Conservation (phyloP, 768 basidiomycete genomes). For the Naganishia kalamii region DNA sequence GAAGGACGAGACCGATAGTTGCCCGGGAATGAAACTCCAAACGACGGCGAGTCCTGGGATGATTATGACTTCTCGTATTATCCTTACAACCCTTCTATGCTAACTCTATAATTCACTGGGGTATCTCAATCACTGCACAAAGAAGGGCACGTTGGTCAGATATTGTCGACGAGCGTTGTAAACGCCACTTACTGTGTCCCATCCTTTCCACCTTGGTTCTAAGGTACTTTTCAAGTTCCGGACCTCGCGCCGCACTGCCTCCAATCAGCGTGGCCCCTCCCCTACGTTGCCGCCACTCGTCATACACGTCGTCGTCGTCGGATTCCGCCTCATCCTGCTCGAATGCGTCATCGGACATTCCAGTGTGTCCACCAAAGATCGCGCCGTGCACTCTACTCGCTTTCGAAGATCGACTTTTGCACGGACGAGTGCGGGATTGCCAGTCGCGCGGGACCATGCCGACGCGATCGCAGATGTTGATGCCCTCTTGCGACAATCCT, state of each 20-base stretch:
- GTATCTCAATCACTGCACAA: conserved; percentile 22
- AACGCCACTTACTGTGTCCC: conserved; percentile 61
- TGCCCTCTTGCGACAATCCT: conserved; percentile 75
- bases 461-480: conserved; percentile 73
- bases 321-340: conserved; percentile 39
- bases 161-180: background rate
- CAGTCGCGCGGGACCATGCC: conserved; percentile 92
- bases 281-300: conserved; percentile 49
- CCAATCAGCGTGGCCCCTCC: conserved; percentile 75
- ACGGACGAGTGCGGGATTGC: conserved; percentile 46
- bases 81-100: background rate
- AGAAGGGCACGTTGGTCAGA: background rate
- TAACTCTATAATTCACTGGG: background rate
- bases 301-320: conserved; percentile 35
- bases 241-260: conserved; percentile 65
- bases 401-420: background rate
- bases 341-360: conserved; percentile 14
- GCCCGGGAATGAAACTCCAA: too few species aligned
- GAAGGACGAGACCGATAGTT: too few species aligned
- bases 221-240: conserved; percentile 88
- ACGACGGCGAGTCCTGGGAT: too few species aligned
- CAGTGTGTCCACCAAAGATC: background rate
- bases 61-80: background rate
- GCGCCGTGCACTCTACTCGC: background rate
- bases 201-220: conserved; percentile 93